Percentiles rank a stretch among this genome's conserved stretches.
These are phyloP conservation scores for Taphrina flavorubra DNA, from an alignment of 1,139 yeast genomes.

Conservation along the genomic window DNA sequence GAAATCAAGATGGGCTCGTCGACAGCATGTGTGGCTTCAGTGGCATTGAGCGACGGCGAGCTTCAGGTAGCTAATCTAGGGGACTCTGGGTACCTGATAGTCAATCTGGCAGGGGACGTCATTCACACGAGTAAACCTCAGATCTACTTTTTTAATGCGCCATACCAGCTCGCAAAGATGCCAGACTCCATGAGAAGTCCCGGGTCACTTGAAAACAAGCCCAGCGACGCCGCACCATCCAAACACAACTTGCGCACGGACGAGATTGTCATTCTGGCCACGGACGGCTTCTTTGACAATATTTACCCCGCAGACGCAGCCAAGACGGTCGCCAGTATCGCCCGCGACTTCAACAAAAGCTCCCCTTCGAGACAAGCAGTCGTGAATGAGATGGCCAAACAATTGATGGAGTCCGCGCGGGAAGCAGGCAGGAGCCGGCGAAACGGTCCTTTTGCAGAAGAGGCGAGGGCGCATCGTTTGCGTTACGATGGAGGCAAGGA, in stretches of 20 bases:
- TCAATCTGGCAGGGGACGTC: slow-evolving; percentile 64
- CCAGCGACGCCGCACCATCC: slow-evolving; percentile 57
- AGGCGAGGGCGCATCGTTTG: slow-evolving; percentile 32
- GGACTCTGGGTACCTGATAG: slow-evolving; percentile 92
- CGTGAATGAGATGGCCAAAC: slow-evolving; percentile 18
- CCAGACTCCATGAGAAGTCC: slow-evolving; percentile 66
- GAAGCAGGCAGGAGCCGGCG: slow-evolving; percentile 15
- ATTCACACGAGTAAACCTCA: slow-evolving; percentile 75
- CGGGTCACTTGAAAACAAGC: slow-evolving; percentile 62
- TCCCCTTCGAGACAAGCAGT: slow-evolving; percentile 1
- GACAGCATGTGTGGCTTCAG: slow-evolving; percentile 80
- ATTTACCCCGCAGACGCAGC: slow-evolving; percentile 76
- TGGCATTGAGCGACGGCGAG: slow-evolving; percentile 61
- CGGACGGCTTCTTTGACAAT: slow-evolving; percentile 94
- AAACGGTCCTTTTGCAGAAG: slow-evolving; percentile 39
- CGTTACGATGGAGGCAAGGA: slow-evolving; percentile 40
- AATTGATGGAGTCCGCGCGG: slow-evolving; percentile 21
- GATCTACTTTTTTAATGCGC: slow-evolving; percentile 85
- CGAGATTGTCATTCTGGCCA: slow-evolving; percentile 82
- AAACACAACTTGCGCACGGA: slow-evolving; percentile 59
- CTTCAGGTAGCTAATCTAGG: slow-evolving; percentile 78
- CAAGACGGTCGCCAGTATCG: slow-evolving; percentile 49
- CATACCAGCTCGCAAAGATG: slow-evolving; percentile 84
- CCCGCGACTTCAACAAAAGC: neutral
- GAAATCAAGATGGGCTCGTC: slow-evolving; percentile 91